A percentile compares a stretch with the other conserved stretches of the same genome.
These are phyloP conservation scores for Flaveria robusta DNA, from an alignment of 129 eudicot species.

Conservation along the genomic window DNA sequence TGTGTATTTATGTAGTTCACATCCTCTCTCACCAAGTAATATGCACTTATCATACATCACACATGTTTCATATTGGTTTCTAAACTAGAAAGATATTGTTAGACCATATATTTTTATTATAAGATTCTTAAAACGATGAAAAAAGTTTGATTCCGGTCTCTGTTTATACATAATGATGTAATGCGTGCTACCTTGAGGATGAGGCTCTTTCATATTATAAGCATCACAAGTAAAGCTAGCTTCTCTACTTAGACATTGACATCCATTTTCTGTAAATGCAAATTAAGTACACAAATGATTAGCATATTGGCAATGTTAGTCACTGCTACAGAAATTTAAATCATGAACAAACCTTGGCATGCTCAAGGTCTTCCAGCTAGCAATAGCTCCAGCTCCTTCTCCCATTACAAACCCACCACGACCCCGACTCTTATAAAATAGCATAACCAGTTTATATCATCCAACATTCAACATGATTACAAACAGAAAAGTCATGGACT, in stretches of 20 bases:
- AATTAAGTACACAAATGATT: slow-evolving; percentile 12
- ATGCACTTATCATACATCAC: background rate
- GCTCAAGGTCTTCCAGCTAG: slow-evolving; percentile 87
- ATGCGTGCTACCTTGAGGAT: slow-evolving; percentile 63
- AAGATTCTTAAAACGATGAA: background rate
- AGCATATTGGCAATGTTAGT: background rate
- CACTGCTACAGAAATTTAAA: too few species aligned
- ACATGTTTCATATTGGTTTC: slow-evolving; percentile 18
- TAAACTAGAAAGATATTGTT: background rate
- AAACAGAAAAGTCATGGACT: background rate
- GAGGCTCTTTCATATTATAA: slow-evolving; percentile 96
- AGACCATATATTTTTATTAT: background rate
- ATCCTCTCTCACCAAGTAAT: slow-evolving; percentile 61
- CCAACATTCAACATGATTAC: slow-evolving; percentile 14
- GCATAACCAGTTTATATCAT: background rate
- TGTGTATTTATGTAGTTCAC: slow-evolving; percentile 90
- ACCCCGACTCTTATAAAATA: too few species aligned
- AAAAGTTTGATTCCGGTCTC: background rate
- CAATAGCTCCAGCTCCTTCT: slow-evolving; percentile 93
- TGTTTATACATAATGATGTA: slow-evolving; percentile 8
- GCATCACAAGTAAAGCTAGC: slow-evolving; percentile 96
- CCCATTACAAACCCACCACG: too few species aligned
- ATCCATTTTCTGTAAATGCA: slow-evolving; percentile 58
- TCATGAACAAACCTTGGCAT: slow-evolving; percentile 63
- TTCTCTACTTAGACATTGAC: slow-evolving; percentile 85